Base-by-base conservation (phyloP, 2,329 filamentous ascomycete genomes). In the Malbranchea zuffiana region DNA sequence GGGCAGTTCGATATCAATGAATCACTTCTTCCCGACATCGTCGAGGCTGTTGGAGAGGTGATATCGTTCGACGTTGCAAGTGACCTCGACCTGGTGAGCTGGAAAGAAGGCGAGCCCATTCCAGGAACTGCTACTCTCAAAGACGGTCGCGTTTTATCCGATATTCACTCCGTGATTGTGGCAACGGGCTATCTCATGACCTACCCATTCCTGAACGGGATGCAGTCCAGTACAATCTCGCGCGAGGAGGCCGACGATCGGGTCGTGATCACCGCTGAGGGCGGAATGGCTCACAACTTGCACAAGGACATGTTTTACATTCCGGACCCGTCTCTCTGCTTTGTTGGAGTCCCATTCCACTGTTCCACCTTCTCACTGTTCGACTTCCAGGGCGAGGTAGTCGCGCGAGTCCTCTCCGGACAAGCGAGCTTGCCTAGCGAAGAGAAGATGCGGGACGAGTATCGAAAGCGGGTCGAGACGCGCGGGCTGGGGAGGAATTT, bases 241-340 rank as follows among this genome's bases (percentile, higher is more conserved):
- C 56, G 63, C 0, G 53, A 67, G 1, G 49, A 71, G 1, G 75
- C 75, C 0, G 62, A 67, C 24, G 65, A 73, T 0, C 59, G 52
- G 0, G 54, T 74, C 0, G 59, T 84, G 0, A 71, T 83, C 3
- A 82, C n/a, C n/a, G n/a, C 65, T 0, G 74, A 81, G 29, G 78
- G 78, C 2, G 67, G 66, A 8, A 72, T 75, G 51, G 61, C 67
- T 3, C 78, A 82, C 48, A 82, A 82, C 45, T 60, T 82, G 1
- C 74, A 82, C 60, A 74, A 74, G 40, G 78, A 83, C 50, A 75
- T 82, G 10, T 82, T 80, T 50, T 82, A 81, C 54, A 80, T 81
- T 28, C 67, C 68, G 0, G 77, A 82, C 42, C 75, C 78, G 0
- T 71, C 73, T 0, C 59, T 82, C 1, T 60, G 66, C 0, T 82